Evolutionary conservation across 768 basidiomycete genomes (phyloP), one percentile per base, ranked within the genome.

Genomic region (Agrocybe praecox): DNA sequence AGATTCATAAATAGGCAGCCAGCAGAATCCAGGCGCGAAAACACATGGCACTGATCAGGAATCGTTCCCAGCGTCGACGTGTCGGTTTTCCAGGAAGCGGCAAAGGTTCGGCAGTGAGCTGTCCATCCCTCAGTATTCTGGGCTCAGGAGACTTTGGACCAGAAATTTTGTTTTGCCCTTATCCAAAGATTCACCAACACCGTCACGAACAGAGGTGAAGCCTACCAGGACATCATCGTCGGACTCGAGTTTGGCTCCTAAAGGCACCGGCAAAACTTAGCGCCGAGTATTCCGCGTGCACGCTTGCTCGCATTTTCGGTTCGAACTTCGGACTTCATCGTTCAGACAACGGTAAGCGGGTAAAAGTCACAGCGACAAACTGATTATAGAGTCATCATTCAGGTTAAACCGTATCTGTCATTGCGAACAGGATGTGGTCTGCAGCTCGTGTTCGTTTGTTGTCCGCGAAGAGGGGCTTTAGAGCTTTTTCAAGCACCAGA

Each of bases 401-500:
- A 33, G 33, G 18, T 46, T 9, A 44, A 32, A 18, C 40, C 47
- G n/a, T 19, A 48, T 34, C 53, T 40, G 51, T 42, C 49, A 26
- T 15, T 24, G 52, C 42, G 11, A 46, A 49, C 42, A 17, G 43
- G 52, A 59, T 59, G 62, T 64, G 59, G 62, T 45, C 62, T 24
- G 29, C 57, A 26, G 32, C 55, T 17, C 55, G 52, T 49, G 44
- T 54, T 29, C 59, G 62, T 48, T 50, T 64, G 36, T 58, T 64
- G 52, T 58, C 62, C 23, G 43, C 55, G 36, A 60, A 55, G 40
- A 48, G 58, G 52, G 52, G 51, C 53, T 52, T 48, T 29, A 47
- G 62, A 46, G 57, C 53, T 22, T 64, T 64, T 53, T 58, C 62
- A 7, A 63, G 56, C 56, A 55, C 62, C 43, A 60, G 43, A 63